phyloP scores from a whole-genome alignment of 495 filamentous ascomycete species.

The Beverwykella pulmonaria region DNA sequence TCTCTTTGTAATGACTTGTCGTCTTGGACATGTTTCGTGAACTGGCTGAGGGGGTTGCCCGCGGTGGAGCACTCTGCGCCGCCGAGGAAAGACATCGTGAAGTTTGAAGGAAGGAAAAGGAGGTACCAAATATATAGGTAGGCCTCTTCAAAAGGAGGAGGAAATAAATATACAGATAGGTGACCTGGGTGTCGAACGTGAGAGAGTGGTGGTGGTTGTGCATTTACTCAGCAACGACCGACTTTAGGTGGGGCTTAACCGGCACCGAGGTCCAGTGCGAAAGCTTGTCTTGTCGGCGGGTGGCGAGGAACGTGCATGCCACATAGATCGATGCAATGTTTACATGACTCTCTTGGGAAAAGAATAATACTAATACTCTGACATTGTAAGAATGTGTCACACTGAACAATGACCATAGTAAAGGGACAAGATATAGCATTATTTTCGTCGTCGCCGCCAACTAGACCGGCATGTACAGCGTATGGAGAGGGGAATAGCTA shows the following conservation, averaged over 20 bases:
- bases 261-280: not conserved
- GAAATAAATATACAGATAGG: not conserved
- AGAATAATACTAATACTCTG: no score
- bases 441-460: not conserved
- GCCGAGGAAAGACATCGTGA: constrained; percentile 84
- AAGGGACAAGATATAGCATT: not conserved
- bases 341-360: no score
- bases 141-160: not conserved
- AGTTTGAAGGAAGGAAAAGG: not conserved
- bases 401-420: no score
- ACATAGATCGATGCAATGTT: no score
- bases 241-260: not conserved
- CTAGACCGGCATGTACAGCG: not conserved
- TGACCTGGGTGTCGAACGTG: not conserved
- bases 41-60: constrained; percentile 93
- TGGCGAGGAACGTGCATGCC: no score
- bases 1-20: constrained; percentile 94
- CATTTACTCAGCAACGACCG: not conserved
- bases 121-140: not conserved
- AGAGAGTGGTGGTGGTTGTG: not conserved
- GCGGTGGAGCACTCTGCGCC: constrained; percentile 97
- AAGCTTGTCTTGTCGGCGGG: not conserved
- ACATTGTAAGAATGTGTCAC: no score
- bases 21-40: constrained; percentile 90
- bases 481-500: constrained; percentile 8